Conservation (phyloP, 805 yeast genomes). For the Candida manassasensis region DNA sequence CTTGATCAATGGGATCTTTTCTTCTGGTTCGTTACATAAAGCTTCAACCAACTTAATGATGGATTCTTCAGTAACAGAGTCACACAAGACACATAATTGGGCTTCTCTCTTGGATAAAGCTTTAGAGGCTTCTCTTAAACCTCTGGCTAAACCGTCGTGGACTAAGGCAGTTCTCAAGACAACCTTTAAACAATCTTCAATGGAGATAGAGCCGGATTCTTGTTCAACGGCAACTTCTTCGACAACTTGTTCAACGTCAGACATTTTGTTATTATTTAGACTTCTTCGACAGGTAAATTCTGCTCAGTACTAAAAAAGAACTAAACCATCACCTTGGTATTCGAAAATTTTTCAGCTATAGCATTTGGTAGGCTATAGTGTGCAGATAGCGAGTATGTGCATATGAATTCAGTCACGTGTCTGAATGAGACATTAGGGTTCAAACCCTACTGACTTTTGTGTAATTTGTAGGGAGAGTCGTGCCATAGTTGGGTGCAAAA, state of each 20-base stretch:
- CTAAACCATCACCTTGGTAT: conserved; percentile 3
- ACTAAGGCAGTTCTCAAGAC: conserved; percentile 97
- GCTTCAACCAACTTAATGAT: conserved; percentile 98
- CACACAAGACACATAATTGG: conserved; percentile 94
- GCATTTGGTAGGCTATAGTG: no score
- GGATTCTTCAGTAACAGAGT: conserved; percentile 96
- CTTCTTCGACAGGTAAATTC: conserved; percentile 66
- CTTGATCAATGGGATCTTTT: conserved; percentile 96
- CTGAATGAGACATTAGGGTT: no score
- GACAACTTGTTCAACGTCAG: conserved; percentile 90
- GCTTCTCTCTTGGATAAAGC: conserved; percentile 98
- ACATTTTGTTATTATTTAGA: conserved; percentile 50
- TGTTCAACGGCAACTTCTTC: conserved; percentile 81
- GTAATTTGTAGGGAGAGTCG: no score
- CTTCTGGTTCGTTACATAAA: conserved; percentile 95
- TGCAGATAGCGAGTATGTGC: no score
- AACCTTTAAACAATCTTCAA: conserved; percentile 97
- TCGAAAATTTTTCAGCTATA: conserved; percentile 6
- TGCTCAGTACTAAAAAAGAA: conserved; percentile 50
- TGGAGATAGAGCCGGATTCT: conserved; percentile 86
- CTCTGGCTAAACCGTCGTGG: conserved; percentile 99
- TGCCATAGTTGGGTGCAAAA: no score
- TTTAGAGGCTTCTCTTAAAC: conserved; percentile 99
- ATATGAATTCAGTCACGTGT: no score
- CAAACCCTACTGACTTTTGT: no score